Evolutionary conservation across 805 yeast genomes (phyloP).

Genomic region (Grigorovia jiainica): DNA sequence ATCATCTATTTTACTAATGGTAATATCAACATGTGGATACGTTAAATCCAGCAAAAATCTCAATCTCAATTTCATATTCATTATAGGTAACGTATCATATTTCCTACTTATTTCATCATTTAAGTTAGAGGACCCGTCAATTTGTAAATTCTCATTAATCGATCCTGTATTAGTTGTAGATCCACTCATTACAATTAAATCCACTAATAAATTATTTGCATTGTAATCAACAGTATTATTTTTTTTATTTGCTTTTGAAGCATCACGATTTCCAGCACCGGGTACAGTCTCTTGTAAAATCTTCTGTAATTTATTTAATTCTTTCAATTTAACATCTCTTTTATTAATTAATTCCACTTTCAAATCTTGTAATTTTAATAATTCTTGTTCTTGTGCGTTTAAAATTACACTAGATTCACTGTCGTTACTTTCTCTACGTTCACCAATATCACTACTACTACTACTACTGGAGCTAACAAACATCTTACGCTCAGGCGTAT

Average conservation of each 20-base stretch:
- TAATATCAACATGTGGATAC: conserved; percentile 11
- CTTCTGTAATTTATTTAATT: conserved; percentile 8
- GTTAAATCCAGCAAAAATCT: conserved; percentile 9
- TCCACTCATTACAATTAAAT: conserved; percentile 11
- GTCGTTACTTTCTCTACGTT: too few relatives aligned
- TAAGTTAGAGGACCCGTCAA: conserved; percentile 14
- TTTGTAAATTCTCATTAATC: background rate
- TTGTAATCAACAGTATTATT: conserved; percentile 4
- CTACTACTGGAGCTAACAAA: conserved; percentile 1
- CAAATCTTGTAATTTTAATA: conserved; percentile 13
- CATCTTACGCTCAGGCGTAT: conserved; percentile 1
- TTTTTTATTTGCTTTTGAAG: background rate
- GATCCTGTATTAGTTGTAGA: background rate
- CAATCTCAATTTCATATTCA: conserved; percentile 17
- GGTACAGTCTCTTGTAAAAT: conserved; percentile 1
- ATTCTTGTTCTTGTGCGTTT: conserved; percentile 10
- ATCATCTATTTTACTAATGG: background rate
- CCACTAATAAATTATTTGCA: conserved; percentile 7
- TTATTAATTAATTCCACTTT: conserved; percentile 12
- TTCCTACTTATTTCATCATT: conserved; percentile 16
- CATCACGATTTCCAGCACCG: background rate
- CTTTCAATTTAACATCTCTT: conserved; percentile 12
- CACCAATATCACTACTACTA: too few relatives aligned
- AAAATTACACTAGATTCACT: conserved; percentile 2
- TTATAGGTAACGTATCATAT: conserved; percentile 22